A percentile compares a stretch with the other conserved stretches of the same genome.
phyloP scores from a whole-genome alignment of 495 filamentous ascomycete species.

The Parathielavia hyrcaniae region DNA sequence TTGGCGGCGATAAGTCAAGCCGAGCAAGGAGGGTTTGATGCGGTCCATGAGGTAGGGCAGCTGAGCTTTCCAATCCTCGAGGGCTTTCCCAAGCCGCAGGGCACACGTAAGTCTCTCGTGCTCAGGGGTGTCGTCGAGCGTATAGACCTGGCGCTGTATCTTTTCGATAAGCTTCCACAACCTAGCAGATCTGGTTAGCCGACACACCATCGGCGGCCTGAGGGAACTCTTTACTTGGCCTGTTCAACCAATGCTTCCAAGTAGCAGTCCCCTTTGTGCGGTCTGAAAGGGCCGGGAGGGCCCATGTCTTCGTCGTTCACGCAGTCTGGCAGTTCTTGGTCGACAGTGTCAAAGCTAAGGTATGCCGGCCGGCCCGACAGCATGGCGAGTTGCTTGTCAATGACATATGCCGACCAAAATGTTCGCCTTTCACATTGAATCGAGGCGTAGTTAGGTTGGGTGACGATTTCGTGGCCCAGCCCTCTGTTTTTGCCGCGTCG shows the following conservation, averaged over 20 bases:
- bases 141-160: conserved; percentile 47
- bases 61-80: conserved; percentile 31
- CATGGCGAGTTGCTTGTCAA: conserved; percentile 54
- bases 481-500: conserved; percentile 21
- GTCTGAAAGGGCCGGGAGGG: conserved; percentile 26
- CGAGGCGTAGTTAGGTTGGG: conserved; percentile 22
- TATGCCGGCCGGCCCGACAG: conserved; percentile 50
- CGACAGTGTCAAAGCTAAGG: conserved; percentile 49
- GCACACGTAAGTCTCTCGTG: conserved; percentile 36
- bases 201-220: too few relatives aligned
- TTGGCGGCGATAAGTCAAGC: conserved; percentile 50
- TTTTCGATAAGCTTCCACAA: conserved; percentile 29
- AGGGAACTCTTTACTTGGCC: conserved; percentile 30
- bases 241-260: conserved; percentile 46
- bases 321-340: conserved; percentile 48
- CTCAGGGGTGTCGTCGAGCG: conserved; percentile 38
- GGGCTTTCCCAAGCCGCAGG: conserved; percentile 37
- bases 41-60: conserved; percentile 44
- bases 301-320: conserved; percentile 52
- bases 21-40: conserved; percentile 38
- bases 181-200: neutral
- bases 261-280: conserved; percentile 34
- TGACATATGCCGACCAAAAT: conserved; percentile 52
- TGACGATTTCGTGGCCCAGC: conserved; percentile 14
- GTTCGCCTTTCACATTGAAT: conserved; percentile 44